These are phyloP conservation scores for Pulveroboletus sp. DNA, from an alignment of 768 basidiomycete genomes.

Conservation along the genomic window DNA sequence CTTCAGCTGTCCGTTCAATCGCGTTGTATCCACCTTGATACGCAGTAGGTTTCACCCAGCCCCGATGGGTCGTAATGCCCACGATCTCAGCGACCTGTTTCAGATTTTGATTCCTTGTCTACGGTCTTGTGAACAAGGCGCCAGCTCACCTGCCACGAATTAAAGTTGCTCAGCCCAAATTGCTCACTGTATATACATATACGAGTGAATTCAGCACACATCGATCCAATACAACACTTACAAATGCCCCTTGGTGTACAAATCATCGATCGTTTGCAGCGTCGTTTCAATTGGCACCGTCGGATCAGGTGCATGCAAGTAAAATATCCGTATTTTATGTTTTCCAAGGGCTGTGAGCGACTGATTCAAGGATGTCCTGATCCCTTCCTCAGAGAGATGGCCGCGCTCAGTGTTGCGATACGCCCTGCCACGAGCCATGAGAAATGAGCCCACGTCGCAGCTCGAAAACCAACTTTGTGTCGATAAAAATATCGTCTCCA, in stretches of 20 bases:
- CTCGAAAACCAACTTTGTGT: conserved; percentile 24
- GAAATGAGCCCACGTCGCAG: not conserved
- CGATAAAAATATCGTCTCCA: conserved; percentile 6
- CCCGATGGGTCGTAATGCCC: conserved; percentile 39
- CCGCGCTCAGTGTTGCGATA: conserved; percentile 4
- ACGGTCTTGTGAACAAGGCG: not conserved
- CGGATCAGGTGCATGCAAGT: conserved; percentile 47
- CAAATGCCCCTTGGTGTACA: conserved; percentile 53
- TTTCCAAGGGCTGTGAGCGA: conserved; percentile 11
- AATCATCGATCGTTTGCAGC: conserved; percentile 41
- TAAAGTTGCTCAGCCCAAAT: conserved; percentile 16
- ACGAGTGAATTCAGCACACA: not conserved
- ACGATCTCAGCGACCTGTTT: conserved; percentile 44
- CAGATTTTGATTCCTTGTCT: not conserved
- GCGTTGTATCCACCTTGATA: conserved; percentile 52
- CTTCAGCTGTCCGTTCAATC: conserved; percentile 39
- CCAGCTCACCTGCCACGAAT: conserved; percentile 34
- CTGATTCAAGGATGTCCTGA: conserved; percentile 13
- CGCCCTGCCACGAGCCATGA: not conserved
- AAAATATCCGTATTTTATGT: conserved; percentile 22
- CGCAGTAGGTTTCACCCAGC: conserved; percentile 47
- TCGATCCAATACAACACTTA: conserved; percentile 22
- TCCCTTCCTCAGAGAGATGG: conserved; percentile 4
- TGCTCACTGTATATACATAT: conserved; percentile 9
- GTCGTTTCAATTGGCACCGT: conserved; percentile 46